Evolutionary conservation across 768 basidiomycete genomes (phyloP), one percentile per base, ranked within the genome.

Genomic region (Fibroporia radiculosa): DNA sequence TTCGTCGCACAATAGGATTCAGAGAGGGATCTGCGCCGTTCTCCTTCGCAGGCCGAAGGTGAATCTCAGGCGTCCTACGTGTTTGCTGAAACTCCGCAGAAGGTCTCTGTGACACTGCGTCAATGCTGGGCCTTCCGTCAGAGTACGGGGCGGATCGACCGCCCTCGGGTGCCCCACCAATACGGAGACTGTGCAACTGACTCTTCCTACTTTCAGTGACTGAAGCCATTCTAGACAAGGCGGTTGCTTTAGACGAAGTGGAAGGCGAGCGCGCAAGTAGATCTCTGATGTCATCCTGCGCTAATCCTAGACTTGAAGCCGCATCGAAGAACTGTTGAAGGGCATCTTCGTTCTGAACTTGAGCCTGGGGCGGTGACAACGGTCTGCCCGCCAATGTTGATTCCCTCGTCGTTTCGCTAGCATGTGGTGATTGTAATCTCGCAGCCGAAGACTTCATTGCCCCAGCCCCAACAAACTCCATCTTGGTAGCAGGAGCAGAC

Each of bases 241-340:
- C 71, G n/a, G 69, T 67, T 10, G 71, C 66, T 28, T 71, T 71
- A 36, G 82, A 79, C 20, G 77, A 73, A 19, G 76, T 70, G 16
- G 87, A 83, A 24, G 75, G 74, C 40, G 87, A 86, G 27, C 88
- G 83, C 45, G 74, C 70, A 34, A 91, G 65, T 25, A 91, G 63
- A 45, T 80, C 86, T 39, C 76, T 83, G 49, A 92, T 60, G 23
- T 77, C 85, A 13, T 63, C 69, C 54, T 80, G 80, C 63, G 89
- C 84, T 27, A 91, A 71, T 24, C 86, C 87, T 28, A 90, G 74
- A 54, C 78, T 78, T 11, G 70, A 72, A 1, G 84, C 88, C 19
- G 86, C 88, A 56, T 80, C 77, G 52, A 85, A 87, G 20, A 92
- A 62, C 57, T 87, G 84, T 58, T 71, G 75, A 44, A 90, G 65